Evolutionary conservation across 129 eudicot genomes (phyloP).

Genomic region (Flaveria bidentis): DNA sequence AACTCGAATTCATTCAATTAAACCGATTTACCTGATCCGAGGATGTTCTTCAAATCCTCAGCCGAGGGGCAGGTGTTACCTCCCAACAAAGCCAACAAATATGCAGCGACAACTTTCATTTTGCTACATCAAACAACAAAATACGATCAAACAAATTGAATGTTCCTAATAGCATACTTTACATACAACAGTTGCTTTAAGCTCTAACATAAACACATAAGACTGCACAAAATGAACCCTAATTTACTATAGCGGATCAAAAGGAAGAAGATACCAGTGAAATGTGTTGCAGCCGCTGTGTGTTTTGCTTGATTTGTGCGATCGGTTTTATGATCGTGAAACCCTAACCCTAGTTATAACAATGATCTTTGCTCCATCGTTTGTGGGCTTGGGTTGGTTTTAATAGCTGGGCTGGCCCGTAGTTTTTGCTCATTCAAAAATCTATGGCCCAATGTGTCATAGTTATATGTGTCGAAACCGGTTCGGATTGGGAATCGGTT

Average conservation of each 20-base stretch:
- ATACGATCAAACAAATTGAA: neutral
- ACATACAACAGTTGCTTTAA: neutral
- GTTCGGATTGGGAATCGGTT: too few species aligned
- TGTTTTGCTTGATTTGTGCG: neutral
- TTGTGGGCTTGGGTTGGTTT: neutral
- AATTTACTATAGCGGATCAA: neutral
- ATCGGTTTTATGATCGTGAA: neutral
- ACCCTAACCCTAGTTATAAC: slow-evolving; percentile 19
- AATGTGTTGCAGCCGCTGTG: neutral
- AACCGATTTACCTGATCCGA: slow-evolving; percentile 53
- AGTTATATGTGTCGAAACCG: too few species aligned
- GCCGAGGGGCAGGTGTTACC: slow-evolving; percentile 68
- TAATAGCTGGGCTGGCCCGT: neutral
- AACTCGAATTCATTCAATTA: neutral
- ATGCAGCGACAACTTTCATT: slow-evolving; percentile 82
- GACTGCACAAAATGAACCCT: neutral
- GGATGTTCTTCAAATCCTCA: slow-evolving; percentile 60
- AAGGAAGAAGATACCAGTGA: neutral
- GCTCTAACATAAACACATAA: neutral
- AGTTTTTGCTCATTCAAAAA: neutral
- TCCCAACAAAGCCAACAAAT: slow-evolving; percentile 82
- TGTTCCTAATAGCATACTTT: too few species aligned
- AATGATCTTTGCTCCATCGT: neutral
- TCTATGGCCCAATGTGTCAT: neutral
- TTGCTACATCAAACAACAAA: slow-evolving; percentile 16